Evolutionary conservation across 75 land plant genomes (phyloP), one percentile per base, ranked within the genome.

Genomic region (Isoetes taiwanensis): DNA sequence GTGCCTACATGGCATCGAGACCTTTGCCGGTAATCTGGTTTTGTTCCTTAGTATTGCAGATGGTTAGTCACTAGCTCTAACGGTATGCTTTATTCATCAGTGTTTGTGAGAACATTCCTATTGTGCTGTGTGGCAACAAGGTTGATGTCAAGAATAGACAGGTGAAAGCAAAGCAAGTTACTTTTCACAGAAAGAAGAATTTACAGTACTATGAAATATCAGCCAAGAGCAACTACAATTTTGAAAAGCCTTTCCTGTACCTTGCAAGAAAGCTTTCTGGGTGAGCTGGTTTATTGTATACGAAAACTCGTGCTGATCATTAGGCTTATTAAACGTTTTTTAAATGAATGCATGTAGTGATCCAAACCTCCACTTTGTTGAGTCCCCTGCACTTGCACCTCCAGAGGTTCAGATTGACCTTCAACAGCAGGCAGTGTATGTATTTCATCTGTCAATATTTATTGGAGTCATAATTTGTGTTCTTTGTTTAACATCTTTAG

Each of bases 181-280:
- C 93, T 1, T 90, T 86, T 41, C 96, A 90, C 79, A 70, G 96
- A 72, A 90, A 90, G 67, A 90, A 90, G 81, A 86, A 86, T 43
- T 73, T 90, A 6, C 96, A 90, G 61, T 90, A 90, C 67, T 90
- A 90, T 59, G 96, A 90, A 57, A 90, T 89, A n/a, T 85, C 91
- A 14, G 96, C 96, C 11, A 89, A 89, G 79, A 79, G 83, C 70
- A 89, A 89, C 56, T 89, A 89, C 75, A 89, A 89, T 50, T 89
- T 89, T 57, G 96, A 89, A 70, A 89, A 89, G 67, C 96, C 83
- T 26, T 80, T 79, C 65, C 63, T 83, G 12, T 83, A 83, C 56
- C 78, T 83, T 50, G 87, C 87, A 10, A 76, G 87, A 30, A 83
- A 83, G 59, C 87, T 83, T 68, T 82, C 87, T 26, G 87, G 87